Base-by-base conservation (phyloP, 768 basidiomycete genomes). In the Piloderma croceum region DNA sequence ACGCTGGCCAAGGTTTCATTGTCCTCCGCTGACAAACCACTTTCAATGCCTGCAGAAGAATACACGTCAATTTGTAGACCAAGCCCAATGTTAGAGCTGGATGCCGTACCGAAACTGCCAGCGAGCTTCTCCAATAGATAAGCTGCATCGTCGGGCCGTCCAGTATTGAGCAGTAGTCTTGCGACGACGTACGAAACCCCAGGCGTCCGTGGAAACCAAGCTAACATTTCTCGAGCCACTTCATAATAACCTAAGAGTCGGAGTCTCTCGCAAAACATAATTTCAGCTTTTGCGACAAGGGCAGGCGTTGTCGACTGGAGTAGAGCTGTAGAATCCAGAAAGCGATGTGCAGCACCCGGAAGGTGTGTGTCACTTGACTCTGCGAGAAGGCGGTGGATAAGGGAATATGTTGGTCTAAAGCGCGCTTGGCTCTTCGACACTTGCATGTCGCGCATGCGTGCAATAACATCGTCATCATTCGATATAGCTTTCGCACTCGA, bases 121-220 rank as follows among this genome's bases (percentile, higher is more conserved):
- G 81, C 83, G 15, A 91, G 61, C 49, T 77, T 81, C 57, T 92
- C 82, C 50, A 96, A 64, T 32, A 82, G 59, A 41, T 67, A 66
- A 1, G 81, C 76, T 2, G 89, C 86, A 48, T 92, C 89, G 36
- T 83, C 86, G 20, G 74, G 64, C 24, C 81, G 74, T 4, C 84
- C 81, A 23, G 77, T 61, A 46, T 76, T 70, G 33, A 90, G 59
- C 69, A 74, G 77, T 6, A 90, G 64, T 47, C 80, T 69, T 5
- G 81, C 80, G 27, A 76, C 71, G 27, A 93, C 75, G 58, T 89
- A 94, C 22, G 73, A 71, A 36, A 79, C 78, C 3, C 77, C 86
- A 20, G 90, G 78, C 12, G 84, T 83, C 34, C 81, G 67, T 9
- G 91, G 90, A 20, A 92, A 72, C 78, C 85, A 85, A 18, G 77